Conservation (phyloP, 805 yeast genomes). For the Lachancea kluyveri region DNA sequence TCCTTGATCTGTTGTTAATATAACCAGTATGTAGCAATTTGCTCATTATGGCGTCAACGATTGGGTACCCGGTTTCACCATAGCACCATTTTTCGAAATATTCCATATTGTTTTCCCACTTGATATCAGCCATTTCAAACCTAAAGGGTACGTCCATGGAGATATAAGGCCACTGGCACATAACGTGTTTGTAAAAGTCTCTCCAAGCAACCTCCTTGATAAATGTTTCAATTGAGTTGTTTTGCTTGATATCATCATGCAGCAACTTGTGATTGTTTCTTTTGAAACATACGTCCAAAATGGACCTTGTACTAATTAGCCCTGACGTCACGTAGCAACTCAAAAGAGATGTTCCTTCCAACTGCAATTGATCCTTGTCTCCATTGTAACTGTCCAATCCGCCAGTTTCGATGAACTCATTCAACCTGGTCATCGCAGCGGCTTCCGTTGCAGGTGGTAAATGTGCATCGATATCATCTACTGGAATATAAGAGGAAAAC, state of each 20-base stretch:
- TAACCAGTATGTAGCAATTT: constrained; percentile 46
- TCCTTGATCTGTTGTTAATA: constrained; percentile 47
- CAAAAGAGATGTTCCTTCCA: constrained; percentile 33
- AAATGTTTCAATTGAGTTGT: constrained; percentile 37
- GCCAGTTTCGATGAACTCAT: constrained; percentile 11
- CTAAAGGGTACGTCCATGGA: constrained; percentile 46
- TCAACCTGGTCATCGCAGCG: constrained; percentile 15
- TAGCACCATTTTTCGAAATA: constrained; percentile 44
- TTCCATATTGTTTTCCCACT: constrained; percentile 38
- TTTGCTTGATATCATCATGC: constrained; percentile 23
- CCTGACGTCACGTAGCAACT: constrained; percentile 45
- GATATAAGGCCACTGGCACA: constrained; percentile 44
- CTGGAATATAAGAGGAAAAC: constrained; percentile 14
- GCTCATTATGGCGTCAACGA: constrained; percentile 55
- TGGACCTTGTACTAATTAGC: constrained; percentile 36
- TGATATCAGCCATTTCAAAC: constrained; percentile 35
- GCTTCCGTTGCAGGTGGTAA: constrained; percentile 16
- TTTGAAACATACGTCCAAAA: constrained; percentile 31
- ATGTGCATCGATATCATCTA: constrained; percentile 4
- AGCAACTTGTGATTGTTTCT: constrained; percentile 19
- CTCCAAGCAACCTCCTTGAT: constrained; percentile 54
- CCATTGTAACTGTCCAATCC: constrained; percentile 12
- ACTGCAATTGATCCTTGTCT: constrained; percentile 17
- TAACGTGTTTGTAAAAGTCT: constrained; percentile 47
- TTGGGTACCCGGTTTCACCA: constrained; percentile 50